Conservation (phyloP, 2,329 filamentous ascomycete species). For the Raffaelea deltoideospora region DNA sequence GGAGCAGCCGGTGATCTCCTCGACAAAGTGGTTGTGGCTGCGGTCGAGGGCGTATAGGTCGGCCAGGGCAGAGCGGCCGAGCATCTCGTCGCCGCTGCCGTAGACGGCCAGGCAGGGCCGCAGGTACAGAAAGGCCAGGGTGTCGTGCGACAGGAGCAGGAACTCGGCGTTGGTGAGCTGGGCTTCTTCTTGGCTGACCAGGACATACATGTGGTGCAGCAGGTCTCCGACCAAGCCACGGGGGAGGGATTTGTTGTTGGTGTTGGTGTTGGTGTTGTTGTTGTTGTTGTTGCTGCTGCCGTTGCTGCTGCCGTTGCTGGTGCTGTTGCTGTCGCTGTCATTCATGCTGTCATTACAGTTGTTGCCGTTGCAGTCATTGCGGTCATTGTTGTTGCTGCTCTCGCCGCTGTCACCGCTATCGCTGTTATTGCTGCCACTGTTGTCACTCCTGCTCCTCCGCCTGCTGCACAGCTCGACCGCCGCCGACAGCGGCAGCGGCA, state of each 20-base stretch:
- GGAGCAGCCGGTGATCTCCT: neutral
- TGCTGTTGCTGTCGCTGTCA: no score
- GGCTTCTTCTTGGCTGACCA: neutral
- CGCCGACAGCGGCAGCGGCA: no score
- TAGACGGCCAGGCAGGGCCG: neutral
- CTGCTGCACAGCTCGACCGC: no score
- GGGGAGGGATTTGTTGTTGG: neutral
- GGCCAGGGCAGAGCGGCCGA: neutral
- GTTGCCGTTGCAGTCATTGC: no score
- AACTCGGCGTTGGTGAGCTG: neutral
- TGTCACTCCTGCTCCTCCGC: no score
- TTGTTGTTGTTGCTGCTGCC: neutral
- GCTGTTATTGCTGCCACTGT: no score
- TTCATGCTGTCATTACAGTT: no score
- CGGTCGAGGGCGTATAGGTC: neutral
- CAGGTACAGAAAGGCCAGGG: neutral
- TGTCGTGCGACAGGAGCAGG: neutral
- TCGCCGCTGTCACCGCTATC: no score
- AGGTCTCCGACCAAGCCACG: neutral
- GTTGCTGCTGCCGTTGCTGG: no score
- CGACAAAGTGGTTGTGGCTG: neutral
- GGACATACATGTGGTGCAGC: neutral
- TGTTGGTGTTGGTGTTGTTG: neutral
- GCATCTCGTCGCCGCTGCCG: conserved; percentile 1
- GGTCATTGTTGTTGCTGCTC: no score